A percentile compares a stretch with the other conserved stretches of the same genome.
These are phyloP conservation scores for Viridothelium virens DNA, from an alignment of 495 filamentous ascomycete species.

Conservation along the genomic window DNA sequence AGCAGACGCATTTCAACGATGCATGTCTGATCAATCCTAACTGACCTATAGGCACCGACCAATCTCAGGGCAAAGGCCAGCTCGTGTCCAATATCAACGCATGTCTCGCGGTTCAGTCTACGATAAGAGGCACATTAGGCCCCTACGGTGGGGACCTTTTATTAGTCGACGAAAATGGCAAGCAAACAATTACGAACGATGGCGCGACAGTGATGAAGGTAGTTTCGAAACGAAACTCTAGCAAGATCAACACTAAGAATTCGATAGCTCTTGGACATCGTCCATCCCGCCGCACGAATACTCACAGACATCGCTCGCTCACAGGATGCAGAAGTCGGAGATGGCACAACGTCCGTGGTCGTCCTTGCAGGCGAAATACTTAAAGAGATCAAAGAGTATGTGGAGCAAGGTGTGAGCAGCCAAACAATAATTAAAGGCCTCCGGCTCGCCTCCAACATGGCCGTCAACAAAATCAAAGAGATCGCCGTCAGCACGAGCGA, in stretches of 20 bases:
- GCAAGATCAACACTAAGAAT: slow-evolving; percentile 19
- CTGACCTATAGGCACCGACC: slow-evolving; percentile 69
- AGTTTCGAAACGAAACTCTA: slow-evolving; percentile 22
- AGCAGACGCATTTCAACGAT: slow-evolving; percentile 36
- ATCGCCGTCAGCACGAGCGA: slow-evolving; percentile 84
- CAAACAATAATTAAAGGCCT: slow-evolving; percentile 96
- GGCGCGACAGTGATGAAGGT: slow-evolving; percentile 99
- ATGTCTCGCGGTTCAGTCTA: slow-evolving; percentile 92
- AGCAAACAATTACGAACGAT: slow-evolving; percentile 97
- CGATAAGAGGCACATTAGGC: slow-evolving; percentile 90
- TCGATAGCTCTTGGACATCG: slow-evolving; percentile 83
- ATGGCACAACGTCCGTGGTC: slow-evolving; percentile 94
- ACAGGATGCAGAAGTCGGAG: slow-evolving; percentile 97
- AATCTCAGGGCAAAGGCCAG: slow-evolving; percentile 94
- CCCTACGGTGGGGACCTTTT: slow-evolving; percentile 95
- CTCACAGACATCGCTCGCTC: slow-evolving; percentile 97
- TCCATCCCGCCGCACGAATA: slow-evolving; percentile 95
- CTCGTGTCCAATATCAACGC: slow-evolving; percentile 98
- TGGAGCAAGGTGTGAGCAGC: slow-evolving; percentile 94
- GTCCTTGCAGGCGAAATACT: slow-evolving; percentile 93
- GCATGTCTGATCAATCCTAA: slow-evolving; percentile 18
- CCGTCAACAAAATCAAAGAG: slow-evolving; percentile 97
- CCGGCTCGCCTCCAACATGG: slow-evolving; percentile 79
- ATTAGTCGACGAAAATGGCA: slow-evolving; percentile 90
- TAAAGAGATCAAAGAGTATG: slow-evolving; percentile 88